phyloP scores from a whole-genome alignment of 2,329 filamentous ascomycete species.

The Juglanconis sp. region DNA sequence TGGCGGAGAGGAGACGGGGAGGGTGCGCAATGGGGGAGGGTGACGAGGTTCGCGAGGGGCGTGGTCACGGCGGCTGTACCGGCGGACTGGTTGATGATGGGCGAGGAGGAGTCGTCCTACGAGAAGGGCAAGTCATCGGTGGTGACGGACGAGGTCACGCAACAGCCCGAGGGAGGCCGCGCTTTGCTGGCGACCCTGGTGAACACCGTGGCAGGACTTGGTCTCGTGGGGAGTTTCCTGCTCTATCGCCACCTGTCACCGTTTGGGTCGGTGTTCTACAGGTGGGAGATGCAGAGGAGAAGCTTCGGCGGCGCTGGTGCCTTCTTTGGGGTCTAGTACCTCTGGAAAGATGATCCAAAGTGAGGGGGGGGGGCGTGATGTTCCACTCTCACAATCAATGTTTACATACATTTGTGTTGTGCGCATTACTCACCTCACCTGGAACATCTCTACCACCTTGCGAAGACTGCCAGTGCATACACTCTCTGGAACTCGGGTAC shows the following conservation, averaged over 20 bases:
- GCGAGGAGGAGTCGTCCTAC: background rate
- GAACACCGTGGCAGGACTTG: conserved; percentile 5
- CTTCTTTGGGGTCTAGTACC: conserved; percentile 10
- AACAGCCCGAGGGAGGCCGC: too few species aligned
- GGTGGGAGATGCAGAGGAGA: conserved; percentile 15
- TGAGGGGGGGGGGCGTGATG: too few species aligned
- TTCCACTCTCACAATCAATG: too few species aligned
- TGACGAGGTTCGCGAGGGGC: conserved; percentile 12
- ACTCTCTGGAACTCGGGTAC: too few species aligned
- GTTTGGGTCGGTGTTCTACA: conserved; percentile 11
- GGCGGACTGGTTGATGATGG: conserved; percentile 6
- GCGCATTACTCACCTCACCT: too few species aligned
- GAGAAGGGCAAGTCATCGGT: background rate
- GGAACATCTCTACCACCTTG: too few species aligned
- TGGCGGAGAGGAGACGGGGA: background rate
- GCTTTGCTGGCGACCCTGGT: conserved; percentile 3
- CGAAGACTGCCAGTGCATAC: too few species aligned
- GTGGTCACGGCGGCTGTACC: conserved; percentile 10
- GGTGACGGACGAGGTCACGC: background rate
- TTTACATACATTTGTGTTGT: too few species aligned
- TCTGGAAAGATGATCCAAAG: too few species aligned
- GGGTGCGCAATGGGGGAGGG: conserved; percentile 1
- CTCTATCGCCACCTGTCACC: conserved; percentile 18
- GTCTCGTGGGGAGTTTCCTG: conserved; percentile 9
- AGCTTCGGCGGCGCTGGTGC: conserved; percentile 12